A percentile compares a stretch with the other conserved stretches of the same genome.
Conservation (phyloP, 1,284 basidiomycete genomes). For the Calocybe gambosa region DNA sequence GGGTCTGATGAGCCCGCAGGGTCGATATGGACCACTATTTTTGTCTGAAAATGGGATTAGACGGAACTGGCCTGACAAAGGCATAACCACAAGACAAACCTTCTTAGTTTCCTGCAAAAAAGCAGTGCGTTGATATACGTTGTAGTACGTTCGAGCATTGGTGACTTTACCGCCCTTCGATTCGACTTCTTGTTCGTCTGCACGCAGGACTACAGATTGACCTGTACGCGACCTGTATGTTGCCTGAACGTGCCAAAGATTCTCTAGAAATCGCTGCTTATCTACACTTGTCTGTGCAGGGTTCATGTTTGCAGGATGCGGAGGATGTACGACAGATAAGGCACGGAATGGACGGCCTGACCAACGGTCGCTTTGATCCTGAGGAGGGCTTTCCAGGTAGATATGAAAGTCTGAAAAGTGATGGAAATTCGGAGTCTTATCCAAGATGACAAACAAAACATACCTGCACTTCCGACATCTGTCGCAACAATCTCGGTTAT, state of each 20-base stretch:
- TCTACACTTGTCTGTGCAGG: conserved; percentile 55
- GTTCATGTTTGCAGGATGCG: conserved; percentile 56
- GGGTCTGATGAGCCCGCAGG: conserved; percentile 66
- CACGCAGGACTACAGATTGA: conserved; percentile 60
- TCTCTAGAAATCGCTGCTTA: conserved; percentile 81
- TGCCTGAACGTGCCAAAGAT: conserved; percentile 82
- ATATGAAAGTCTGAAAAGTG: conserved; percentile 65
- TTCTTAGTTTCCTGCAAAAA: conserved; percentile 74
- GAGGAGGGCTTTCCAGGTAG: conserved; percentile 74
- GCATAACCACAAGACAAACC: conserved; percentile 34
- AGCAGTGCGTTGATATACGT: conserved; percentile 73
- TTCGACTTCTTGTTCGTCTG: conserved; percentile 73
- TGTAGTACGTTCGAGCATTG: conserved; percentile 75
- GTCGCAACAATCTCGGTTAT: conserved; percentile 79
- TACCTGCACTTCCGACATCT: conserved; percentile 81
- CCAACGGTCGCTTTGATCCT: conserved; percentile 80
- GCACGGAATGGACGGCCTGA: conserved; percentile 76
- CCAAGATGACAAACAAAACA: conserved; percentile 19
- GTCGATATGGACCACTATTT: conserved; percentile 81
- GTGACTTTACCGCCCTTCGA: conserved; percentile 53
- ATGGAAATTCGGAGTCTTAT: conserved; percentile 3
- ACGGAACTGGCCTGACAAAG: conserved; percentile 1
- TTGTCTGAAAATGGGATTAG: conserved; percentile 50
- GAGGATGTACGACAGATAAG: conserved; percentile 67
- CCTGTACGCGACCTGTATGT: conserved; percentile 63